Percentiles rank a stretch among this genome's conserved stretches.
phyloP scores from a whole-genome alignment of 129 eudicot genomes.

The Flaveria sonorensis region DNA sequence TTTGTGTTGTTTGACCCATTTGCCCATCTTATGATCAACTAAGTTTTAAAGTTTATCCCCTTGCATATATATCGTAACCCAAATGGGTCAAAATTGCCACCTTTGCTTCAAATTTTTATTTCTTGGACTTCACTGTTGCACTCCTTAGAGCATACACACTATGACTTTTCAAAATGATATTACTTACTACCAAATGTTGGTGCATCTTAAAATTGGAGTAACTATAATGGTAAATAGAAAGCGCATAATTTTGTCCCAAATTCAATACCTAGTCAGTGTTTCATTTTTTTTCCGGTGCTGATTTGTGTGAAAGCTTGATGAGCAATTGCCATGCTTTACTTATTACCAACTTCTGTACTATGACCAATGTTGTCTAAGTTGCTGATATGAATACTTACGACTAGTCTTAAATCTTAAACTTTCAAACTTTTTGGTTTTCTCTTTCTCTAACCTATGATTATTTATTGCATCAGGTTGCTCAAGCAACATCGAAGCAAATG shows the following conservation, averaged over 20 bases:
- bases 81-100: background rate
- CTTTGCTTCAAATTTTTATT: background rate
- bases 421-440: conserved; percentile 10
- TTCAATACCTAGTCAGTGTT: background rate
- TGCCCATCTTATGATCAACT: background rate
- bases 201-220: background rate
- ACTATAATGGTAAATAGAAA: background rate
- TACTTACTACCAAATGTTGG: background rate
- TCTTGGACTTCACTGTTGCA: background rate
- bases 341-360: conserved; percentile 1
- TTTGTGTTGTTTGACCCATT: background rate
- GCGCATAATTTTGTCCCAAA: background rate
- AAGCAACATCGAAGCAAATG: conserved; percentile 97
- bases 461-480: conserved; percentile 79
- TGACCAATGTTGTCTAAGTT: background rate
- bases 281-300: background rate
- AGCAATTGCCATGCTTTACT: background rate
- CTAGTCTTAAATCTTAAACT: background rate
- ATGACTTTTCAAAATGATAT: background rate
- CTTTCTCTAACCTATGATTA: conserved; percentile 2
- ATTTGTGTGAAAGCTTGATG: background rate
- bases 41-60: background rate
- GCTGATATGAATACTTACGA: background rate
- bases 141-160: no score
- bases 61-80: background rate